Percentiles rank a stretch among this genome's conserved stretches.
These are phyloP conservation scores for Ceratobasidium theobromae DNA, from an alignment of 1,284 basidiomycete genomes.

Conservation along the genomic window DNA sequence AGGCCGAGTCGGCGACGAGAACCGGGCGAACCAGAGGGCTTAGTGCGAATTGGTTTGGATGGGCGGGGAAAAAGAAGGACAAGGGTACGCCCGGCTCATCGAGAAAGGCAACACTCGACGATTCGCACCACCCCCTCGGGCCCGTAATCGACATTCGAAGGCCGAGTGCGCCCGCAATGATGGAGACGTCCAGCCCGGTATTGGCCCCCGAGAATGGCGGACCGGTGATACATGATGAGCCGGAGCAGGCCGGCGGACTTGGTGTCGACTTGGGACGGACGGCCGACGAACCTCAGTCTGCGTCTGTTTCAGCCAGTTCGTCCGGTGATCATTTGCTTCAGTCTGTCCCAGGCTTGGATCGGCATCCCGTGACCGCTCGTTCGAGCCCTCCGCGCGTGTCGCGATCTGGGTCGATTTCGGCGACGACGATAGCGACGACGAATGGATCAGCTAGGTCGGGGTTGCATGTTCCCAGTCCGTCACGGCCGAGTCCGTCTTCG, in stretches of 20 bases:
- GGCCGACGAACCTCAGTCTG: slow-evolving; percentile 4
- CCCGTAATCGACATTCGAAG: slow-evolving; percentile 20
- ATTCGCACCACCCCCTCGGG: neutral
- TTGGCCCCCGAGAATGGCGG: neutral
- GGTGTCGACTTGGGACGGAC: slow-evolving; percentile 2
- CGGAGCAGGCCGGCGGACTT: neutral
- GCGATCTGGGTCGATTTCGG: slow-evolving; percentile 29
- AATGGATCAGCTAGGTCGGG: slow-evolving; percentile 16
- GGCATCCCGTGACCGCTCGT: neutral
- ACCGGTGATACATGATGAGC: slow-evolving; percentile 9
- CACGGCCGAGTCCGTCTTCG: slow-evolving; percentile 8
- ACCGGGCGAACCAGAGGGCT: neutral
- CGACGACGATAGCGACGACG: slow-evolving; percentile 20
- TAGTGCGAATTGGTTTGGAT: neutral
- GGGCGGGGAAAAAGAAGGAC: neutral
- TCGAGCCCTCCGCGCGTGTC: slow-evolving; percentile 11
- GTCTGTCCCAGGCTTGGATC: neutral
- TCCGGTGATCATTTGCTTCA: slow-evolving; percentile 24
- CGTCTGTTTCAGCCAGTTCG: slow-evolving; percentile 18
- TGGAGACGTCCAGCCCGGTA: neutral
- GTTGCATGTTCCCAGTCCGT: slow-evolving; percentile 19
- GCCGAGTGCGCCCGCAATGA: slow-evolving; percentile 9
- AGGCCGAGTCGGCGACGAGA: neutral
- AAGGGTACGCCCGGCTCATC: neutral
- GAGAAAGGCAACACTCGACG: slow-evolving; percentile 12